Conservation (phyloP, 2,329 filamentous ascomycete species). For the Fusarium cicatricum region DNA sequence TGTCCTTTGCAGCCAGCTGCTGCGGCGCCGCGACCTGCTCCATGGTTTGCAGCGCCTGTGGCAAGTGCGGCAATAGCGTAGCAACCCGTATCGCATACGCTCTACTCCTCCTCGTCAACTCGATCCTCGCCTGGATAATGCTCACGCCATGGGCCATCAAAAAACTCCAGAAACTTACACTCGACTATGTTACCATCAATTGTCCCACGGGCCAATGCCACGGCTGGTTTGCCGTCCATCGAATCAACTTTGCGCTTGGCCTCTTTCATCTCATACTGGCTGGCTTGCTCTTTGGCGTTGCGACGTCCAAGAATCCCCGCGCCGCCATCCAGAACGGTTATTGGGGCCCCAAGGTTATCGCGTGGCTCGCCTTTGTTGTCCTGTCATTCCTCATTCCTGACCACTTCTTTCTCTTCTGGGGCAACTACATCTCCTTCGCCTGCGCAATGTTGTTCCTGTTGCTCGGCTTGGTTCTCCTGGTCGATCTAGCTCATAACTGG, state of each 20-base stretch:
- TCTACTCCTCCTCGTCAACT: conserved; percentile 93
- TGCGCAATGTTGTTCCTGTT: conserved; percentile 94
- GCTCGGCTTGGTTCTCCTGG: conserved; percentile 88
- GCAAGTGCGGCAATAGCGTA: conserved; percentile 96
- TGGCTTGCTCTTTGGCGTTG: conserved; percentile 84
- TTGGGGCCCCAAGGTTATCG: conserved; percentile 95
- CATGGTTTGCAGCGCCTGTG: conserved; percentile 93
- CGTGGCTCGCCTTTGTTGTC: conserved; percentile 87
- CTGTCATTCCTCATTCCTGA: conserved; percentile 96
- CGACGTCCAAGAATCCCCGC: conserved; percentile 84
- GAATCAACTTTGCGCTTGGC: conserved; percentile 97
- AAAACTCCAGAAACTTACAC: conserved; percentile 88
- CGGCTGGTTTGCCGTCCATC: conserved; percentile 94
- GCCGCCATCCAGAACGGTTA: conserved; percentile 96
- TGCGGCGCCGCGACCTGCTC: conserved; percentile 97
- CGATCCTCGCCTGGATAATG: conserved; percentile 98
- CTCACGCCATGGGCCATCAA: conserved; percentile 98
- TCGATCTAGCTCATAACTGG: conserved; percentile 96
- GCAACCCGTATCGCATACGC: conserved; percentile 97
- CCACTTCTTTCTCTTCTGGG: conserved; percentile 93
- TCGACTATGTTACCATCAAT: conserved; percentile 96
- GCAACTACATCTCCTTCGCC: conserved; percentile 88
- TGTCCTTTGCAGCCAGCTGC: conserved; percentile 86
- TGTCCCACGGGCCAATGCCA: conserved; percentile 92
- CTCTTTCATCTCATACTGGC: conserved; percentile 92